Evolutionary conservation across 352 stramenopile species (phyloP), one percentile per base, ranked within the genome.

Genomic region (Peronospora belbahrii): DNA sequence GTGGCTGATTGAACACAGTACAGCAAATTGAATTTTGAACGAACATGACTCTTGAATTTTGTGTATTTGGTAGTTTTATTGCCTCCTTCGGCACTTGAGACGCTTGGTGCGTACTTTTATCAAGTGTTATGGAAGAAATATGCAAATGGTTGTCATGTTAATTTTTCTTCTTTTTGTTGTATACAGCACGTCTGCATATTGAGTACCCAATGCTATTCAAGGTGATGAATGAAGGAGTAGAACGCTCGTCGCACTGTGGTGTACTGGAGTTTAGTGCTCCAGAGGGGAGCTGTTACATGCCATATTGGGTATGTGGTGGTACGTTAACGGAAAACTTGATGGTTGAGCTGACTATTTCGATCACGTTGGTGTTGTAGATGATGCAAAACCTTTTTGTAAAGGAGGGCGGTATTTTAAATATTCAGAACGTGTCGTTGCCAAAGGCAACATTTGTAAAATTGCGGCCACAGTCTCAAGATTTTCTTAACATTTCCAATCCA

Each of bases 141-240:
- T 8, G 28, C 15, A 20, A 30, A 30, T 3, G 10, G 33, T 8
- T 0, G 3, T 34, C 18, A n/a, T n/a, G n/a, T n/a, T 50, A 18
- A 50, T 30, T 45, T 36, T 13, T 23, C 28, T 46, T 11, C 39
- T 4, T n/a, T 52, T 43, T 14, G 37, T 35, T 39, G 32, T 62
- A 15, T 36, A 4, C 38, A 90, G 78, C 76, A 23, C 76, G 76
- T 19, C 69, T 97, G 35, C 87, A 98, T 60, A 97, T 99, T 19
- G 95, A 99, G 64, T 99, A 98, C 65, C 97, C 97, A 45, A 99
- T 99, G 95, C 81, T 99, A 9, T 99, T 99, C 64, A 93, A 97
- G 56, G 76, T 99, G 31, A 85, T 81, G 4, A 96, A 93, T 36
- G 72, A 91, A 58, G 74, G 60, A 8, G 72, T 70, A 40, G 85